These are phyloP conservation scores for Cyclotella distinguenda DNA, from an alignment of 108 stramenopile genomes.

Conservation along the genomic window DNA sequence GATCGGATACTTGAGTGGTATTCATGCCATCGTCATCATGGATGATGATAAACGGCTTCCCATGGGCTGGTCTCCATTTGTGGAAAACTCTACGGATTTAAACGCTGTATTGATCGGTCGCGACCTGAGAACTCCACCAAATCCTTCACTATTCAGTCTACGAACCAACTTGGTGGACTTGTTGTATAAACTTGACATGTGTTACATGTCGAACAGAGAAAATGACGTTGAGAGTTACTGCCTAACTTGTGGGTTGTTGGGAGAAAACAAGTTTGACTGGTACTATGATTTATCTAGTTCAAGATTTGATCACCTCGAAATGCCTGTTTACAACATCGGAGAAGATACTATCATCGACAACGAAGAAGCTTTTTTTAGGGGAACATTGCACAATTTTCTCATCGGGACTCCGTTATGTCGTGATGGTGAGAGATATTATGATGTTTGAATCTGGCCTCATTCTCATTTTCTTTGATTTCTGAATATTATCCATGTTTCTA, in stretches of 20 bases:
- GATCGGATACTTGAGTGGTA: not conserved
- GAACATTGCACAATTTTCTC: not conserved
- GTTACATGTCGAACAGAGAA: not conserved
- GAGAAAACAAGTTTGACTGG: slow-evolving; percentile 10
- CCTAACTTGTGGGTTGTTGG: not conserved
- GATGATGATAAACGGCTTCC: slow-evolving; percentile 20
- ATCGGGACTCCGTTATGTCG: slow-evolving; percentile 3
- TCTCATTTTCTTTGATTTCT: not conserved
- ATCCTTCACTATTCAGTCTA: slow-evolving; percentile 7
- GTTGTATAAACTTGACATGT: slow-evolving; percentile 3
- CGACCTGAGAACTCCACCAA: slow-evolving; percentile 24
- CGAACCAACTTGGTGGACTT: slow-evolving; percentile 16
- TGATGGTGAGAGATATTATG: not conserved
- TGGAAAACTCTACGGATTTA: not conserved
- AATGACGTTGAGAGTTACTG: not conserved
- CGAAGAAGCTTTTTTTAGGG: not conserved
- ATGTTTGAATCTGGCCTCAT: not conserved
- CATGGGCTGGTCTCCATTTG: slow-evolving; percentile 14
- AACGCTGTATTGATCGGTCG: slow-evolving; percentile 5
- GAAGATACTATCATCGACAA: not conserved
- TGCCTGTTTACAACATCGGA: slow-evolving; percentile 8
- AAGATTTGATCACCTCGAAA: slow-evolving; percentile 14
- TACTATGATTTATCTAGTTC: slow-evolving; percentile 21
- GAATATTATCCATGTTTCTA: not conserved
- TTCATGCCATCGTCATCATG: not conserved